Evolutionary conservation across 176 grass and related monocot genomes (phyloP).

Genomic region (Metroxylon sagu): DNA sequence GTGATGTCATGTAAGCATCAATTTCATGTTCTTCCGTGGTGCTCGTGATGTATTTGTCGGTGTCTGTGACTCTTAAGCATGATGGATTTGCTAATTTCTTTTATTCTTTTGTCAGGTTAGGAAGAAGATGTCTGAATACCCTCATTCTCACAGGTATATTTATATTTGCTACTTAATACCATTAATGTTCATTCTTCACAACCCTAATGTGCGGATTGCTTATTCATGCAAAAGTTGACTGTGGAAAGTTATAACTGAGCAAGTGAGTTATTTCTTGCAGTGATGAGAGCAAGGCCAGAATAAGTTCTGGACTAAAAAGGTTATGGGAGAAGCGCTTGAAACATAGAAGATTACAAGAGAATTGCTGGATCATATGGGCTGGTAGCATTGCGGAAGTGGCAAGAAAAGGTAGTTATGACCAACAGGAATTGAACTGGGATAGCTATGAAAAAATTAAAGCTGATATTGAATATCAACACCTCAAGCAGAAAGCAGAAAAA

Average conservation of each 20-base stretch:
- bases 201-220: no score
- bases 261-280: conserved; percentile 24
- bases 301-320: conserved; percentile 50
- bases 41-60: neutral
- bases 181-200: no score
- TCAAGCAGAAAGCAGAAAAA: conserved; percentile 21
- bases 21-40: no score
- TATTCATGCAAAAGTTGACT: no score
- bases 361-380: conserved; percentile 40
- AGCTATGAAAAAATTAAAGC: conserved; percentile 56
- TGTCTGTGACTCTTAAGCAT: no score
- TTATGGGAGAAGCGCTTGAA: conserved; percentile 46
- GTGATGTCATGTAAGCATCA: conserved; percentile 95
- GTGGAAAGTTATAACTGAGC: neutral
- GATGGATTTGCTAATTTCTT: neutral
- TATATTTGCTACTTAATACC: neutral
- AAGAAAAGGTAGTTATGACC: conserved; percentile 34
- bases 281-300: conserved; percentile 49
- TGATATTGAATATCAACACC: conserved; percentile 31
- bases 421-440: conserved; percentile 64
- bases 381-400: conserved; percentile 55
- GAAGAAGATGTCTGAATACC: conserved; percentile 63
- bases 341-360: conserved; percentile 31
- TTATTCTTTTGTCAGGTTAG: conserved; percentile 29
- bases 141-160: conserved; percentile 52